Evolutionary conservation across 371 early-diverging fungal genomes (phyloP).

Genomic region (Saksenaea oblongispora): DNA sequence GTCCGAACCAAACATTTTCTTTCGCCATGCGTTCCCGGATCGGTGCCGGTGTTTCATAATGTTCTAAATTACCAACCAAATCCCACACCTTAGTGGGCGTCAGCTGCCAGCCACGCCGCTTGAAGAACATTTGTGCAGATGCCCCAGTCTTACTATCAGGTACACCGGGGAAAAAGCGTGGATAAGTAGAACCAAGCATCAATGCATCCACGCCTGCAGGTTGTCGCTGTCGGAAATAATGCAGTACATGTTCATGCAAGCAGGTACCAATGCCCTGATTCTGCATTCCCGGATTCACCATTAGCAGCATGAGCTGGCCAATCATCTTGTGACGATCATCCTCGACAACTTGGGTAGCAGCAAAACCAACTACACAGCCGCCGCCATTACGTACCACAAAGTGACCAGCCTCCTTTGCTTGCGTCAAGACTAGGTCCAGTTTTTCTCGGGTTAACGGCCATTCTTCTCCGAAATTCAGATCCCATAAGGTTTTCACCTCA

Average conservation of each 20-base stretch:
- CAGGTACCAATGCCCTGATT: constrained; percentile 34
- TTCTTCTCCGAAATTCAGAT: constrained; percentile 8
- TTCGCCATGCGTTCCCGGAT: constrained; percentile 30
- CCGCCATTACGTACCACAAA: constrained; percentile 21
- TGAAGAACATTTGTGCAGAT: constrained; percentile 27
- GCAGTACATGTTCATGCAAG: constrained; percentile 34
- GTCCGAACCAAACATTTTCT: constrained; percentile 39
- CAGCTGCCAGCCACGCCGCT: constrained; percentile 40
- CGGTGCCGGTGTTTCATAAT: constrained; percentile 23
- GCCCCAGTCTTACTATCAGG: constrained; percentile 25
- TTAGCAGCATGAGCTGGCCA: constrained; percentile 40
- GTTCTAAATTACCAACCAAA: constrained; percentile 27
- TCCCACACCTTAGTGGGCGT: constrained; percentile 26
- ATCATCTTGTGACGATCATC: constrained; percentile 7
- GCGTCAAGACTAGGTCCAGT: constrained; percentile 24
- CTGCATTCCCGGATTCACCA: constrained; percentile 30
- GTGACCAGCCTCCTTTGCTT: constrained; percentile 18
- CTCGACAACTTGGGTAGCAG: constrained; percentile 27
- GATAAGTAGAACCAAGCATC: constrained; percentile 42
- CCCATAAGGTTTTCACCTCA: constrained; percentile 27
- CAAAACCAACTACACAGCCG: constrained; percentile 37
- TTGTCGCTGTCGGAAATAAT: constrained; percentile 17
- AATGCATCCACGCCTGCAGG: background rate
- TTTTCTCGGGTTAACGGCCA: constrained; percentile 35
- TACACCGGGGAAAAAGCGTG: constrained; percentile 52